phyloP scores from a whole-genome alignment of 306 rosid species.

The Elaeagnus macrophylla region DNA sequence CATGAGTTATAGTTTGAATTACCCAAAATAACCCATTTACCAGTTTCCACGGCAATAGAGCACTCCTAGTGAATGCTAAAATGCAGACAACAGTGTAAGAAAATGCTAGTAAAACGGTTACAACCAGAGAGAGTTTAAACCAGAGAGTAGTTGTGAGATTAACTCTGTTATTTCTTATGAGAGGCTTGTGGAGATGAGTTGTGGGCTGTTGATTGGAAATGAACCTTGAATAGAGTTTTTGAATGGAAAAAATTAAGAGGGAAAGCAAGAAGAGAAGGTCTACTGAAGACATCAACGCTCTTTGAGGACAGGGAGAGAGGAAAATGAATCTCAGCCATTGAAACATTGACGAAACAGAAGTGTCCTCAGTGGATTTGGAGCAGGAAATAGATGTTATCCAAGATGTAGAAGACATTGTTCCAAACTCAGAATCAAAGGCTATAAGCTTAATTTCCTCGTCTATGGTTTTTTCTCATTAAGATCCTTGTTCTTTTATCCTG shows the following conservation, averaged over 20 bases:
- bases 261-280: constrained; percentile 41
- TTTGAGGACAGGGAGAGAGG: constrained; percentile 84
- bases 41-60: constrained; percentile 38
- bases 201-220: constrained; percentile 18
- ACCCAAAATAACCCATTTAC: constrained; percentile 63
- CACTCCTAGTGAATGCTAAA: constrained; percentile 27
- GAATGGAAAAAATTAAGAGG: constrained; percentile 35
- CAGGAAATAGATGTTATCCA: constrained; percentile 61
- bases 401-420: constrained; percentile 23
- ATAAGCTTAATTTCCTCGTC: too few species aligned
- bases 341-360: constrained; percentile 22
- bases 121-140: constrained; percentile 51
- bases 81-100: constrained; percentile 37
- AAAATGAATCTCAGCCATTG: constrained; percentile 65
- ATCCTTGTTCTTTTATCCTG: too few species aligned
- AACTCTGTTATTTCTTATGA: constrained; percentile 19
- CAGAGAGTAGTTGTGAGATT: constrained; percentile 30
- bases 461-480: too few species aligned
- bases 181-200: constrained; percentile 48
- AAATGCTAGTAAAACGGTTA: constrained; percentile 34
- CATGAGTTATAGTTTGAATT: constrained; percentile 57
- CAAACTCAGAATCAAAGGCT: constrained; percentile 1
- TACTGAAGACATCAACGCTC: constrained; percentile 50
- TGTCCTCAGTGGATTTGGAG: constrained; percentile 33
- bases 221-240: constrained; percentile 46